These are phyloP conservation scores for Coniochaeta sp. DNA, from an alignment of 2,329 filamentous ascomycete genomes.

Conservation along the genomic window DNA sequence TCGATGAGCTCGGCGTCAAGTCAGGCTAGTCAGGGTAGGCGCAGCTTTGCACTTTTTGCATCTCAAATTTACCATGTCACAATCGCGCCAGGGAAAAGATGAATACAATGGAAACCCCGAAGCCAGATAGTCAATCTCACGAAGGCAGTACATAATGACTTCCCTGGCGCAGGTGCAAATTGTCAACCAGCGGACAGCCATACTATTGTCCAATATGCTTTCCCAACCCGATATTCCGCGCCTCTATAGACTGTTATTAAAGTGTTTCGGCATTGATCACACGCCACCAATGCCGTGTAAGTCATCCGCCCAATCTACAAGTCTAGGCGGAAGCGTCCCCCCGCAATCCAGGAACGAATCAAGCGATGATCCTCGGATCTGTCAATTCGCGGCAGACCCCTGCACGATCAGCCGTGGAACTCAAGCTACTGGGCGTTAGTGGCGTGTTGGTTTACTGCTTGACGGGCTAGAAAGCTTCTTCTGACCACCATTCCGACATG, in stretches of 20 bases:
- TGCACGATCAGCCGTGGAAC: neutral
- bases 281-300: neutral
- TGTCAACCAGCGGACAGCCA: neutral
- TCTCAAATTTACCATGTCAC: too few relatives aligned
- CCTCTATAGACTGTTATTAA: neutral
- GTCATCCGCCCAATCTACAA: neutral
- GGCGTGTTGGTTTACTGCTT: neutral
- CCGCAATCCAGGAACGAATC: constrained; percentile 1
- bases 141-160: too few relatives aligned
- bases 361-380: neutral
- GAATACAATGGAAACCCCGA: neutral
- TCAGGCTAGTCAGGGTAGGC: too few relatives aligned
- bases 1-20: too few relatives aligned
- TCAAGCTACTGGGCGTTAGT: neutral
- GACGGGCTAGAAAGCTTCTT: neutral
- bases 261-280: neutral
- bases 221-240: neutral
- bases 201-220: neutral
- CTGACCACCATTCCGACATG: neutral
- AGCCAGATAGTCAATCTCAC: neutral
- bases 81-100: neutral
- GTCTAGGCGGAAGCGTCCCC: neutral
- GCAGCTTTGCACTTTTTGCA: too few relatives aligned
- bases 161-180: too few relatives aligned
- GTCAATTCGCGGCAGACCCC: neutral